Conservation (phyloP, 2,329 filamentous ascomycete genomes). For the Neopestalotiopsis sp. region DNA sequence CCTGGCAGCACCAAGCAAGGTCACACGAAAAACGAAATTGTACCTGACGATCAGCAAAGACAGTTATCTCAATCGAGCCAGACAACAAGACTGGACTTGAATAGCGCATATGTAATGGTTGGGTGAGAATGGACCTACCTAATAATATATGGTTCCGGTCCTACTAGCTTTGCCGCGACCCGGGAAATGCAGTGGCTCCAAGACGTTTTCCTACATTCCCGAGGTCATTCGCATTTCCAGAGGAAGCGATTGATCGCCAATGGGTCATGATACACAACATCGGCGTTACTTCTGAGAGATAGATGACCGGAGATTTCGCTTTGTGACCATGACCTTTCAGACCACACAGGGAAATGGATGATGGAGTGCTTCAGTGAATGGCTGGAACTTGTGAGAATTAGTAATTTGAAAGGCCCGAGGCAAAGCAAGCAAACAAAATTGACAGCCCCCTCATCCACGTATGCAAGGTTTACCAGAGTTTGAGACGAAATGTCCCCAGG, state of each 20-base stretch:
- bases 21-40: slow-evolving; percentile 1
- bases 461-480: neutral
- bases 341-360: neutral
- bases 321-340: neutral
- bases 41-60: slow-evolving; percentile 1
- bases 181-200: neutral
- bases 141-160: neutral
- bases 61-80: neutral
- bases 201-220: neutral
- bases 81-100: neutral
- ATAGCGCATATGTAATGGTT: neutral
- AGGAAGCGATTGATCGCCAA: neutral
- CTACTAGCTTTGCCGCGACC: neutral
- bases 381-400: neutral
- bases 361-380: too few species aligned
- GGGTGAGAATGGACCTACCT: neutral
- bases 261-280: neutral
- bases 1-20: neutral
- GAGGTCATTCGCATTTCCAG: too few species aligned
- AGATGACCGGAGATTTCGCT: too few species aligned
- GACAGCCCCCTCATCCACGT: neutral
- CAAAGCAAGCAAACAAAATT: slow-evolving; percentile 2
- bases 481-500: neutral
- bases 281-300: neutral
- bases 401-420: neutral